These are phyloP conservation scores for Fusarium ramigenum DNA, from an alignment of 2,329 filamentous ascomycete genomes.

Conservation along the genomic window DNA sequence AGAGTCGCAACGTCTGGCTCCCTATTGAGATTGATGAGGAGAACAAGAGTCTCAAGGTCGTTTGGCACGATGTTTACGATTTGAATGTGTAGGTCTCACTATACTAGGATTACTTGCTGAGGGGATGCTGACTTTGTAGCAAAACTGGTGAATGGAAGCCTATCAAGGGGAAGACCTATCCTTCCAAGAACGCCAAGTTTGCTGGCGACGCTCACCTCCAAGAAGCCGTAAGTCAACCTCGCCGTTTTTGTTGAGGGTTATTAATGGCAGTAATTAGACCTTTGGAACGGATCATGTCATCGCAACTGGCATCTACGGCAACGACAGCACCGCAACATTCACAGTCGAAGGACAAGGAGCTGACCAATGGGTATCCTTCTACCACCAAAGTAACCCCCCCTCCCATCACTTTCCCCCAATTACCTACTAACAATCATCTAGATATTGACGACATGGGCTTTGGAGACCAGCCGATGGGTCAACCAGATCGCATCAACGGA, in stretches of 20 bases:
- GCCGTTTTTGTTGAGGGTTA: accelerated
- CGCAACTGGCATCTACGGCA: conserved; percentile 61
- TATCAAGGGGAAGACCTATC: conserved; percentile 59
- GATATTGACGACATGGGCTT: conserved; percentile 70
- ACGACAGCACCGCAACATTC: conserved; percentile 62
- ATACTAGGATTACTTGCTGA: accelerated
- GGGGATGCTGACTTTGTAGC: conserved; percentile 1
- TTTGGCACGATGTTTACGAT: conserved; percentile 65
- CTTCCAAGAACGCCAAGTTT: conserved; percentile 53
- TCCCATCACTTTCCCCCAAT: accelerated
- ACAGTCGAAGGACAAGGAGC: conserved; percentile 57
- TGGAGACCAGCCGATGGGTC: conserved; percentile 63
- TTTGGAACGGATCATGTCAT: conserved; percentile 58
- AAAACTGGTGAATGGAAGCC: conserved; percentile 58
- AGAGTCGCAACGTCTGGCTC: conserved; percentile 65
- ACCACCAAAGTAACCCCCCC: conserved; percentile 57
- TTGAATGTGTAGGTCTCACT: conserved; percentile 52
- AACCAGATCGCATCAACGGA: conserved; percentile 67
- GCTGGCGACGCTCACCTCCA: conserved; percentile 58
- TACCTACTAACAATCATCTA: neutral
- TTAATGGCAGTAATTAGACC: conserved; percentile 36
- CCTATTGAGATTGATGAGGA: conserved; percentile 61
- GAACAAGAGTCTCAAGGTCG: conserved; percentile 56
- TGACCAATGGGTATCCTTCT: conserved; percentile 64
- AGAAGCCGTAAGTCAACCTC: conserved; percentile 51